These are phyloP conservation scores for Candida nemodendra DNA, from an alignment of 805 yeast genomes.

Conservation along the genomic window DNA sequence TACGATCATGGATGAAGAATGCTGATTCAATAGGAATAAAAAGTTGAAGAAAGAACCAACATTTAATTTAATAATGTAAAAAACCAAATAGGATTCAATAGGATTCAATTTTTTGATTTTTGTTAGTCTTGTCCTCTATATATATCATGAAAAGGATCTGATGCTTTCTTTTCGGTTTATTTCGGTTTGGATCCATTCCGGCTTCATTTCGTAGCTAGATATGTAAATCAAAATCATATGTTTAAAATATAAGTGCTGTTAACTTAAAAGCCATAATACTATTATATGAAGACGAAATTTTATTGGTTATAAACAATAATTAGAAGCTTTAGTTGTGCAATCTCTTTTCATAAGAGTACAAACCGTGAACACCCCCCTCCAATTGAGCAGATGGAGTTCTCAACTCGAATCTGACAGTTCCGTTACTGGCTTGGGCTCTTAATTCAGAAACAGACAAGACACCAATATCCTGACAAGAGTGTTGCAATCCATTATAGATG, in stretches of 20 bases:
- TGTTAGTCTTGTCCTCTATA: constrained; percentile 4
- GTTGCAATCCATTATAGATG: constrained; percentile 93
- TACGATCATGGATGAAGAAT: background rate
- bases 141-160: constrained; percentile 1
- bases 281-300: no score
- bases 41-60: constrained; percentile 1
- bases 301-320: background rate
- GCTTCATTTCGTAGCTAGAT: constrained; percentile 1
- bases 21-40: constrained; percentile 1
- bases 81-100: constrained; percentile 3
- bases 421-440: constrained; percentile 60
- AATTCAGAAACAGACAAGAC: constrained; percentile 62
- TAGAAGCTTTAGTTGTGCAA: constrained; percentile 64
- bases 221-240: no score
- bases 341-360: constrained; percentile 97
- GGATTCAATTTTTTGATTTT: background rate
- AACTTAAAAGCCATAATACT: no score
- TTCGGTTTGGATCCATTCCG: no score
- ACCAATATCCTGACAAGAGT: constrained; percentile 98
- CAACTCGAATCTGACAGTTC: constrained; percentile 87
- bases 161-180: background rate
- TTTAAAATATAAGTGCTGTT: no score
- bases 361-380: constrained; percentile 97
- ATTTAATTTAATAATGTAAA: constrained; percentile 6
- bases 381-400: constrained; percentile 98